phyloP scores from a whole-genome alignment of 2,329 filamentous ascomycete species.

The Ophiocordyceps australis region DNA sequence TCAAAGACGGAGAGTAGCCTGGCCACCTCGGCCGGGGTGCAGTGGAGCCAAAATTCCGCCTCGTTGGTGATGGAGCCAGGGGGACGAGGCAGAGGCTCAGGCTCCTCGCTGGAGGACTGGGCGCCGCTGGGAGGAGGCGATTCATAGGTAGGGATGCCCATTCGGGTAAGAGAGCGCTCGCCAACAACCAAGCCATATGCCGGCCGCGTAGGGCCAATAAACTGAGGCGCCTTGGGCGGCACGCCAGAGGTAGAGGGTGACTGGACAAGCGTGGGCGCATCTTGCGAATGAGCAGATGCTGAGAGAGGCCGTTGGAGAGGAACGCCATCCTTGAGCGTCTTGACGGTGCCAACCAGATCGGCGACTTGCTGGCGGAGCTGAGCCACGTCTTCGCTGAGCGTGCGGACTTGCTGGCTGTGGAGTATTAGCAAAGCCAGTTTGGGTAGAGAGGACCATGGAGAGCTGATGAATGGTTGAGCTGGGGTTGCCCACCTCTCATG shows the following conservation, averaged over 20 bases:
- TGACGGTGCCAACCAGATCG: constrained; percentile 9
- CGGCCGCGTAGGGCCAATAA: constrained; percentile 16
- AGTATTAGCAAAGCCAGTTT: neutral
- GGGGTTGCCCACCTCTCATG: constrained; percentile 5
- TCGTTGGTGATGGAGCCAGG: constrained; percentile 3
- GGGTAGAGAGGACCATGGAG: too few species aligned
- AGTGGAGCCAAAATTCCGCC: constrained; percentile 7
- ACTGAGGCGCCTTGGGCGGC: constrained; percentile 14
- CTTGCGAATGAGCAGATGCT: constrained; percentile 3
- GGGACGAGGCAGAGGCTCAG: constrained; percentile 4
- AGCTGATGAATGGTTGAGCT: too few species aligned
- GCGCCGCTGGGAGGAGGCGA: constrained; percentile 7
- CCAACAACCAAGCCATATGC: constrained; percentile 16
- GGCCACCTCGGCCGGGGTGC: constrained; percentile 8
- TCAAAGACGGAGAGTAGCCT: constrained; percentile 16
- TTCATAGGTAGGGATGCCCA: constrained; percentile 14
- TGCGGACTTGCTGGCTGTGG: constrained; percentile 5
- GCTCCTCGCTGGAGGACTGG: too few species aligned
- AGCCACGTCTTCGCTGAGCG: constrained; percentile 10
- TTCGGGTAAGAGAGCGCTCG: constrained; percentile 14
- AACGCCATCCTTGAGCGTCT: constrained; percentile 10
- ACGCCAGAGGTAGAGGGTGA: constrained; percentile 5
- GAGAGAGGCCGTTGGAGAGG: constrained; percentile 3
- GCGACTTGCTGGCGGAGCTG: constrained; percentile 12
- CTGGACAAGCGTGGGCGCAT: constrained; percentile 3